A percentile compares a stretch with the other conserved stretches of the same genome.
Evolutionary conservation across 441 rosid species (phyloP).

Genomic region (Adansonia madagascariensis): DNA sequence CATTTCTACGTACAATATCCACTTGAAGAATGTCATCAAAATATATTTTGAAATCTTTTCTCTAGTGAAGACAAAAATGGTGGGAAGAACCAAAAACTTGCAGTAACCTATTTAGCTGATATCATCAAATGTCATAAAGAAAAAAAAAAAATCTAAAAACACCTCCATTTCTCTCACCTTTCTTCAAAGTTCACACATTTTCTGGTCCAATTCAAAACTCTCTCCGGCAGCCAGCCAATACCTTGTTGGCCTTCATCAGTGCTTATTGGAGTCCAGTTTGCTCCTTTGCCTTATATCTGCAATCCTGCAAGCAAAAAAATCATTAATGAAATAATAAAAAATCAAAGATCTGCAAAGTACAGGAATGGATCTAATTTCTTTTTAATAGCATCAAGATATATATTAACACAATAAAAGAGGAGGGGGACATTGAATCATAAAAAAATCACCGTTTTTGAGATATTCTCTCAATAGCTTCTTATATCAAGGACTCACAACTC

Average conservation of each 20-base stretch:
- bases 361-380: background rate
- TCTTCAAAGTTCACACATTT: background rate
- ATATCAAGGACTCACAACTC: background rate
- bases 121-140: conserved; percentile 22
- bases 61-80: conserved; percentile 35
- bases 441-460: background rate
- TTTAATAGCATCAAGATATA: too few species aligned
- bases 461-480: background rate
- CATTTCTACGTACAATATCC: conserved; percentile 19
- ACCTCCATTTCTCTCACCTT: conserved; percentile 17
- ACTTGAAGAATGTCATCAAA: conserved; percentile 26
- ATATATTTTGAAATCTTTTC: conserved; percentile 18
- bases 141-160: background rate
- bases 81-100: conserved; percentile 24
- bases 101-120: conserved; percentile 17
- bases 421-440: background rate
- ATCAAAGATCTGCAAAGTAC: conserved; percentile 23
- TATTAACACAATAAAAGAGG: background rate
- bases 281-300: conserved; percentile 1
- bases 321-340: conserved; percentile 12
- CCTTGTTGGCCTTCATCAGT: background rate
- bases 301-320: background rate
- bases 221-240: too few species aligned
- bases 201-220: background rate
- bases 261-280: background rate